Evolutionary conservation across 805 yeast species (phyloP).

Genomic region (Cyberlindnera subsufficiens): DNA sequence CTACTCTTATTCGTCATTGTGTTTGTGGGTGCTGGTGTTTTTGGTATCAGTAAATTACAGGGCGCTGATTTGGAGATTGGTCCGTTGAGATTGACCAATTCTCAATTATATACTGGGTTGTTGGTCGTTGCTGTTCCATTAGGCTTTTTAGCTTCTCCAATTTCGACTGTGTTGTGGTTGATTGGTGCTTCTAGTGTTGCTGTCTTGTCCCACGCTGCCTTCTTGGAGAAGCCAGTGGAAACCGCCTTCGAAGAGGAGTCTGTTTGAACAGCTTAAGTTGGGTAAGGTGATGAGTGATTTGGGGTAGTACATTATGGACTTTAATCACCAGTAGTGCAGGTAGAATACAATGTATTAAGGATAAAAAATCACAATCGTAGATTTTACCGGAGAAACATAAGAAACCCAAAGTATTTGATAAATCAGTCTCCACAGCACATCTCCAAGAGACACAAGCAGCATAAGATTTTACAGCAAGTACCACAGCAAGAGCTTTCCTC

Average conservation of each 20-base stretch:
- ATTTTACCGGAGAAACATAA: too few species aligned
- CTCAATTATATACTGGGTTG: constrained; percentile 81
- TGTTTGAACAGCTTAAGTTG: constrained; percentile 2
- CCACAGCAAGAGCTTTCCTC: constrained; percentile 6
- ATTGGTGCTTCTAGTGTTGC: constrained; percentile 77
- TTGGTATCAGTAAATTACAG: constrained; percentile 69
- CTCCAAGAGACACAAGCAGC: constrained; percentile 18
- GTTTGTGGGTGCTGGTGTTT: constrained; percentile 67
- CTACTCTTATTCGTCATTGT: constrained; percentile 77
- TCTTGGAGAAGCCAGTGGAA: constrained; percentile 94
- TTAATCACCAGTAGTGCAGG: too few species aligned
- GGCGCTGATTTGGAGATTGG: constrained; percentile 78
- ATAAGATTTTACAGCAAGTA: constrained; percentile 19
- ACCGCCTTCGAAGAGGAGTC: constrained; percentile 82
- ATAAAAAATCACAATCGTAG: too few species aligned
- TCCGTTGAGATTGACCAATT: constrained; percentile 64
- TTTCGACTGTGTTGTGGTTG: constrained; percentile 88
- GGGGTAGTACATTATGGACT: too few species aligned
- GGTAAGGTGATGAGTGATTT: neutral
- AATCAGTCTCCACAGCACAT: constrained; percentile 10
- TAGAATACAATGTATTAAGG: too few species aligned
- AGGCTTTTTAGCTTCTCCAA: constrained; percentile 83
- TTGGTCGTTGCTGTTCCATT: constrained; percentile 72
- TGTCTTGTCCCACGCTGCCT: constrained; percentile 80
- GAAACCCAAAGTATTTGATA: too few species aligned